A percentile compares a stretch with the other conserved stretches of the same genome.
Evolutionary conservation across 306 rosid species (phyloP).

Genomic region (Erythrophleum fordii): DNA sequence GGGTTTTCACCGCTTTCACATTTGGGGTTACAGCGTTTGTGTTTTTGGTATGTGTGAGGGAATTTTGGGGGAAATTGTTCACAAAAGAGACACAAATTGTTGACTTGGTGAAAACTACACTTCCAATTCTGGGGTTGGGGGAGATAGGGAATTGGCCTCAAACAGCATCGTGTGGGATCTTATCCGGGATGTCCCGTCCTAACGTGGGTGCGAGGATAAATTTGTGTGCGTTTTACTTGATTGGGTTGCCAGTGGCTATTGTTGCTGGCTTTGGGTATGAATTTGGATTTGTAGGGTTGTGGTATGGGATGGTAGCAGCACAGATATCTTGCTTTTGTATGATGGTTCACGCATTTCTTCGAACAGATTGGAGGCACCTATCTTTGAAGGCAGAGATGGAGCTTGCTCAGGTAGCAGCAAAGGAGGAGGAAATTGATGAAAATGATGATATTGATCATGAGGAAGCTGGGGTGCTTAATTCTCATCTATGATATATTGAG

Average conservation of each 20-base stretch:
- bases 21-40: slow-evolving; percentile 55
- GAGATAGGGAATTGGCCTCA: slow-evolving; percentile 83
- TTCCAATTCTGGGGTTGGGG: slow-evolving; percentile 82
- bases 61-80: slow-evolving; percentile 65
- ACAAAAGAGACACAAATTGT: slow-evolving; percentile 74
- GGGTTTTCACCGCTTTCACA: slow-evolving; percentile 54
- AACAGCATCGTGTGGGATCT: slow-evolving; percentile 81
- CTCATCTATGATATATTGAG: slow-evolving; percentile 37
- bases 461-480: slow-evolving; percentile 55
- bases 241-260: slow-evolving; percentile 79
- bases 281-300: slow-evolving; percentile 72
- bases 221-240: slow-evolving; percentile 73
- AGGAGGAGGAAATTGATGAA: slow-evolving; percentile 9
- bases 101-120: slow-evolving; percentile 54
- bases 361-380: slow-evolving; percentile 84
- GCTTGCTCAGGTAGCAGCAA: slow-evolving; percentile 37
- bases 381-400: slow-evolving; percentile 50
- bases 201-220: slow-evolving; percentile 81
- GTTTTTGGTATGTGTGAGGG: slow-evolving; percentile 48
- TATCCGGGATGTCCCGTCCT: slow-evolving; percentile 80
- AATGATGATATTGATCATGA: slow-evolving; percentile 42
- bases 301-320: slow-evolving; percentile 85
- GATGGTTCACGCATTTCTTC: slow-evolving; percentile 63
- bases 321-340: slow-evolving; percentile 72
- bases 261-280: slow-evolving; percentile 52